Conservation (phyloP, 1,284 basidiomycete species). For the Cutaneotrichosporon sp. region DNA sequence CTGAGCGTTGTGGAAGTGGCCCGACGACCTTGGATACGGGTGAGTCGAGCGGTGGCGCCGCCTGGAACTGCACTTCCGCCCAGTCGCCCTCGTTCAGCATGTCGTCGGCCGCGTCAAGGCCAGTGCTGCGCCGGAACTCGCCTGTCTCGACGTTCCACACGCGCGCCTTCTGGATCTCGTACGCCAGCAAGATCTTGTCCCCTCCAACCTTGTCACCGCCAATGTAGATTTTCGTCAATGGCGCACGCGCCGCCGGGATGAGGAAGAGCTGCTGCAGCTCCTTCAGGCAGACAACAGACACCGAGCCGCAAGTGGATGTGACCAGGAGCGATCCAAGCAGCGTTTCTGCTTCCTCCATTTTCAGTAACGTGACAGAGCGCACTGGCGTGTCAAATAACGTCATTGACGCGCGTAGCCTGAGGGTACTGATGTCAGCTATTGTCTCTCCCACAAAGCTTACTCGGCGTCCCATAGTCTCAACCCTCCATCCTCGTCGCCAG, state of each 20-base stretch:
- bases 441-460: constrained; percentile 21
- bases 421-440: constrained; percentile 22
- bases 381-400: constrained; percentile 56
- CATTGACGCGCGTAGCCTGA: constrained; percentile 37
- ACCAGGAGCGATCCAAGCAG: constrained; percentile 71
- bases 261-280: constrained; percentile 75
- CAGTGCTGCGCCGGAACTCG: constrained; percentile 83
- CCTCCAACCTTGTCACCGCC: constrained; percentile 56
- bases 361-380: constrained; percentile 27
- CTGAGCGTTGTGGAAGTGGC: constrained; percentile 10
- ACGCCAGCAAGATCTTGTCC: constrained; percentile 69
- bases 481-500: constrained; percentile 50
- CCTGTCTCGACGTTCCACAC: constrained; percentile 83
- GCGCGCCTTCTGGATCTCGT: constrained; percentile 72
- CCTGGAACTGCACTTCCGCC: constrained; percentile 61
- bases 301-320: constrained; percentile 73
- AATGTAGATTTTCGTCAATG: constrained; percentile 66
- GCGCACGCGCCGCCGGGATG: constrained; percentile 71
- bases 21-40: constrained; percentile 22
- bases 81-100: constrained; percentile 69
- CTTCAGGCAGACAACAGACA: constrained; percentile 74
- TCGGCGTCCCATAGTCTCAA: constrained; percentile 45
- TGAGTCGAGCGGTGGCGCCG: constrained; percentile 6
- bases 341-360: constrained; percentile 55
- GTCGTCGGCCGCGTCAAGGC: constrained; percentile 70